A percentile compares a stretch with the other conserved stretches of the same genome.
phyloP scores from a whole-genome alignment of 805 yeast species.

The Saturnispora sanitii region DNA sequence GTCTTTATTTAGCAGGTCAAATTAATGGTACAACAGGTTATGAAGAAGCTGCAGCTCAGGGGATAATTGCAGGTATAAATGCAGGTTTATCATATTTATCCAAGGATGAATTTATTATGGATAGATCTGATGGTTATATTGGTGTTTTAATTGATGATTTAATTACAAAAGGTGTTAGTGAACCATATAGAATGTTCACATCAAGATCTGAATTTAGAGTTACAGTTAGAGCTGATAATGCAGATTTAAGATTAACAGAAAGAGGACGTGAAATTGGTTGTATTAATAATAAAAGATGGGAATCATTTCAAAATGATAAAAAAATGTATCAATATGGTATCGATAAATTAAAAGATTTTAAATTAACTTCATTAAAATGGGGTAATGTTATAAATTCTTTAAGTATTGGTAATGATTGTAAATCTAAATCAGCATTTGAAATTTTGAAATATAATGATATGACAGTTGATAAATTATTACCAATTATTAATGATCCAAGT shows the following conservation, averaged over 20 bases:
- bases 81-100: conserved; percentile 57
- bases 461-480: conserved; percentile 25
- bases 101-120: conserved; percentile 35
- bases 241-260: conserved; percentile 74
- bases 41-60: conserved; percentile 98
- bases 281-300: conserved; percentile 51
- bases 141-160: conserved; percentile 93
- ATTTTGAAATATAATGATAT: conserved; percentile 48
- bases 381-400: conserved; percentile 34
- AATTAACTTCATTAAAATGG: conserved; percentile 58
- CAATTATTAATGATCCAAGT: conserved; percentile 26
- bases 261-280: conserved; percentile 59
- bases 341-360: conserved; percentile 34
- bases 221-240: conserved; percentile 87
- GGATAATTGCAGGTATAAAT: conserved; percentile 89
- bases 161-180: conserved; percentile 90
- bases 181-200: conserved; percentile 97
- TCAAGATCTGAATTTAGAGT: conserved; percentile 91
- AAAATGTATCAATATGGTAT: conserved; percentile 34
- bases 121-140: conserved; percentile 76
- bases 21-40: conserved; percentile 98
- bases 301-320: conserved; percentile 35
- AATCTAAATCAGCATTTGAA: conserved; percentile 57
- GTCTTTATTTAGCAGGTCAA: conserved; percentile 89
- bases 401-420: conserved; percentile 44